These are phyloP conservation scores for Camellia sinensis DNA, from an alignment of 148 eudicot species.

Conservation along the genomic window DNA sequence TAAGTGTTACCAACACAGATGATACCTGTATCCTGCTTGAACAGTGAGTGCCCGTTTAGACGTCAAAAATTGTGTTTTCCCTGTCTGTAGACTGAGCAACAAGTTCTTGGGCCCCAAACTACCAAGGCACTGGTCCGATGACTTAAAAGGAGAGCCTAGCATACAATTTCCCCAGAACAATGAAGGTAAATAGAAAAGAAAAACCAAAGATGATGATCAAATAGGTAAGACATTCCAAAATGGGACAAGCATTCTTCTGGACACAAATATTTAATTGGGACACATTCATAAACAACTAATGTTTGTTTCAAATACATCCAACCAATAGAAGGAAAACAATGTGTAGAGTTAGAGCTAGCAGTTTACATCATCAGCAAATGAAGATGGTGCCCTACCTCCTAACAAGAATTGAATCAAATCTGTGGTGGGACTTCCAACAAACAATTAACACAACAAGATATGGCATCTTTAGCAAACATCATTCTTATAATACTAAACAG, in stretches of 20 bases:
- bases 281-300: not conserved
- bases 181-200: not conserved
- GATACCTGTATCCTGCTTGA: conserved; percentile 71
- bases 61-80: conserved; percentile 22
- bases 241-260: not conserved
- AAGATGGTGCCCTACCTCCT: no score
- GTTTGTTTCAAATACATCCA: not conserved
- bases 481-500: no score
- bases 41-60: conserved; percentile 43
- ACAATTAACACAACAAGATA: not conserved
- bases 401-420: no score
- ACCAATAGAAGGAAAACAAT: not conserved
- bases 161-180: conserved; percentile 14
- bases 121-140: conserved; percentile 36
- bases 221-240: not conserved
- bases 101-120: conserved; percentile 41
- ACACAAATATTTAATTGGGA: not conserved
- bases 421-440: not conserved
- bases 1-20: not conserved
- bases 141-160: conserved; percentile 44
- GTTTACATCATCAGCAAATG: no score
- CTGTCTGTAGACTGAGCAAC: conserved; percentile 33
- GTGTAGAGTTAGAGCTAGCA: no score
- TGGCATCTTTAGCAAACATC: no score
- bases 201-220: not conserved